Evolutionary conservation across 140 eudicot species (phyloP), one percentile per base, ranked within the genome.

Genomic region (Cichorium intybus): DNA sequence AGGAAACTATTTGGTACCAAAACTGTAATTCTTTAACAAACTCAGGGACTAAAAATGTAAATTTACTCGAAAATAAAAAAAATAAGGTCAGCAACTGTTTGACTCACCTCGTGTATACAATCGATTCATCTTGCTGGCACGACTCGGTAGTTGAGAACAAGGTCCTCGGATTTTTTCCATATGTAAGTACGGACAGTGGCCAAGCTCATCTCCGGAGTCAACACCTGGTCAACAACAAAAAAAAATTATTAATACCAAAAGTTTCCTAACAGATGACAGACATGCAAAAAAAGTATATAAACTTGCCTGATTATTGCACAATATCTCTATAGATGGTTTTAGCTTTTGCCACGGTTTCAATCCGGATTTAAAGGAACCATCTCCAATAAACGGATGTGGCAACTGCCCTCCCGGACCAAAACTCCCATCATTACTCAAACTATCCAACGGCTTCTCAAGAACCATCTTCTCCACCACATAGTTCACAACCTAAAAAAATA

Each of bases 381-480:
- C 96, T 70, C 88, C 87, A 56, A 27, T 6, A 27, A 27, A 27
- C 4, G 31, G 31, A 27, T 4, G 31, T 27, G 31, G 31, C 31
- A 27, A 27, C 31, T 27, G 31, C 31, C 31, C 31, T 27, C 20
- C n/a, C n/a, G 87, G 64, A 75, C 70, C 76, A 77, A 82, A 80
- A 55, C 77, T 37, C 64, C 82, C 95, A 78, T 89, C 97, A 3
- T 73, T 73, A 66, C 70, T 72, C 64, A 78, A 16, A 56, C 74
- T 83, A 74, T 93, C 97, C 70, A 78, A 39, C 15, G 99, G 82
- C 82, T 88, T 89, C 64, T 93, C 99, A 12, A 94, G 88, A 59
- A 94, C 95, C 97, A 94, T 78, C 84, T 94, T 94, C 70, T 94
- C 97, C 68, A 89, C 64, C 5, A 94, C 99, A 84, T 93, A 93